These are phyloP conservation scores for Bjerkandera adusta DNA, from an alignment of 1,284 basidiomycete species.

Conservation along the genomic window DNA sequence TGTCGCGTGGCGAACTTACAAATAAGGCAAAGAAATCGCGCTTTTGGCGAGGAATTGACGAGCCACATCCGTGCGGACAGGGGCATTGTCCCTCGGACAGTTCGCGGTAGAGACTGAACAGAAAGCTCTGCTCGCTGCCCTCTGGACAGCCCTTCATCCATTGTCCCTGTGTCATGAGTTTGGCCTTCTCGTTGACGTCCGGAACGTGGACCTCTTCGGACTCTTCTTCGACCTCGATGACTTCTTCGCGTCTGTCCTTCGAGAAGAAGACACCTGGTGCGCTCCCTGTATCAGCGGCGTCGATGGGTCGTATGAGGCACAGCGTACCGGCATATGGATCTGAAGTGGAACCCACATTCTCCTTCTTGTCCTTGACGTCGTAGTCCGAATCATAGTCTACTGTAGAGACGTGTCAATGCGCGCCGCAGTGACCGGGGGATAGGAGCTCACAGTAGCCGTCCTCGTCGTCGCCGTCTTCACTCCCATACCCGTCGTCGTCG, in stretches of 20 bases:
- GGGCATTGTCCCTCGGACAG: constrained; percentile 60
- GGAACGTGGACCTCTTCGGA: constrained; percentile 51
- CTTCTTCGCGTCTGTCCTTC: constrained; percentile 82
- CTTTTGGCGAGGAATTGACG: constrained; percentile 55
- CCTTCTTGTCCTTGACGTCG: constrained; percentile 43
- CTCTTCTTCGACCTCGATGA: constrained; percentile 80
- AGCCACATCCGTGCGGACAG: constrained; percentile 76
- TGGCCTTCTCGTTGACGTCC: constrained; percentile 46
- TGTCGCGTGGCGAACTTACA: constrained; percentile 49
- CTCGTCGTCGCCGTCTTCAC: constrained; percentile 29
- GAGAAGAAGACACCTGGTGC: constrained; percentile 89
- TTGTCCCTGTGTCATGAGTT: constrained; percentile 81
- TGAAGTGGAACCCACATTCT: constrained; percentile 48
- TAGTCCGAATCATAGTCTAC: constrained; percentile 78
- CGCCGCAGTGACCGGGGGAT: constrained; percentile 3
- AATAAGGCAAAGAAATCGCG: constrained; percentile 80
- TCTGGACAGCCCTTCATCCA: constrained; percentile 98
- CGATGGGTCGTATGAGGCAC: not conserved
- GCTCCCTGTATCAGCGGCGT: constrained; percentile 5
- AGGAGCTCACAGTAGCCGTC: constrained; percentile 46
- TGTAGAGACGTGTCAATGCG: constrained; percentile 20
- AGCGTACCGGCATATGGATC: constrained; percentile 78
- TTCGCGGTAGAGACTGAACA: constrained; percentile 81
- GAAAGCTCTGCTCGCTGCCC: constrained; percentile 83
- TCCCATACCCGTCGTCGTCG: constrained; percentile 41